Base-by-base conservation (phyloP, 1,284 basidiomycete genomes). In the Somion occarium region DNA sequence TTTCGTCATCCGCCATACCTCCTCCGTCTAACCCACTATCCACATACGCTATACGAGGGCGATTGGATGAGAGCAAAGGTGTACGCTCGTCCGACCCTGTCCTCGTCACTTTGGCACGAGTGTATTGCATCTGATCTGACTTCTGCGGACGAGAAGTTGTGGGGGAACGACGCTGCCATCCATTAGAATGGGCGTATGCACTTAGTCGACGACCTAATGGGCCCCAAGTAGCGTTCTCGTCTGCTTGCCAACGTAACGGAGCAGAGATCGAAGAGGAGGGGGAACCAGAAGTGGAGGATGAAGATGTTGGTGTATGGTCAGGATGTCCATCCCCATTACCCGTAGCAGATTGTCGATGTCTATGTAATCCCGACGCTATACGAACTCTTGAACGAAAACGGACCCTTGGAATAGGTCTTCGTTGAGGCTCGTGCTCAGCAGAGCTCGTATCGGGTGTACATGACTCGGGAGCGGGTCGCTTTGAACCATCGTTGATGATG, bases 211-310 rank as follows among this genome's bases (percentile, higher is more conserved):
- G 72, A 18, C 80, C 82, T 18, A 85, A 68, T 7, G 83, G 76
- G 9, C 74, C 79, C 76, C 80, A 83, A 2, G 74, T 71, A 1
- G 74, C 69, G 52, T 73, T 69, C 44, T 77, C 78, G 48, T 79
- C 77, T 12, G 73, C 67, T 51, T 73, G 74, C 53, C 78, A 76
- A 39, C 80, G 82, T 26, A 88, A 69, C 12, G 87, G 85, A 1
- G 77, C 87, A 24, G 85, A 87, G 57, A 88, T 83, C 30, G 85
- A 86, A 3, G 85, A 87, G 9, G 83, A 86, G 1, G 76, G 76
- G 1, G 85, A 88, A 41, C 75, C 73, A 3, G 82, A 82, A 24
- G 69, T 60, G 23, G 80, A 79, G 3, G 80, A 79, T 18, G 59
- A 59, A 24, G 60, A 57, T 49, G 62, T 52, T 3, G 49, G 46